phyloP scores from a whole-genome alignment of 2,329 filamentous ascomycete genomes.

The Exophiala viscosa region DNA sequence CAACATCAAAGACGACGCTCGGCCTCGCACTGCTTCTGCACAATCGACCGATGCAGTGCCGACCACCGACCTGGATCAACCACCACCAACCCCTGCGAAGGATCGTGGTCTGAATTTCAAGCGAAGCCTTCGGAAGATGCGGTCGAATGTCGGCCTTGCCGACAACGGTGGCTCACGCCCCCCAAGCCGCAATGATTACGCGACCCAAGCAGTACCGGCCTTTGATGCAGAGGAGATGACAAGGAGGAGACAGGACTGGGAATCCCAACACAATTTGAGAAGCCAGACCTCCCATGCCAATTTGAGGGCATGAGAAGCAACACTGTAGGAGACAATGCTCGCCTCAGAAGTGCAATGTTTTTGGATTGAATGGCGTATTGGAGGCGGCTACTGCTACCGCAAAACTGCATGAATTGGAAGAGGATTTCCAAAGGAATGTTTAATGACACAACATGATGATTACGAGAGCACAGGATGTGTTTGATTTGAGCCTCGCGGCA shows the following conservation, averaged over 20 bases:
- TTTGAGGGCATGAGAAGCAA: conserved; percentile 9
- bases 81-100: conserved; percentile 22
- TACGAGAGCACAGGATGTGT: conserved; percentile 4
- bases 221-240: conserved; percentile 51
- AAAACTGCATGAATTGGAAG: conserved; percentile 1
- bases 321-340: conserved; percentile 17
- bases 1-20: conserved; percentile 43
- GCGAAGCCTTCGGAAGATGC: conserved; percentile 35
- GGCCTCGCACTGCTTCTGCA: conserved; percentile 15
- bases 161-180: conserved; percentile 32
- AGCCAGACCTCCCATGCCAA: conserved; percentile 9
- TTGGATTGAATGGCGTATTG: conserved; percentile 13
- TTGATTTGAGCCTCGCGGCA: conserved; percentile 3
- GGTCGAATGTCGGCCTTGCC: conserved; percentile 32
- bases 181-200: conserved; percentile 30
- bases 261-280: conserved; percentile 37
- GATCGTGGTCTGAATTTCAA: conserved; percentile 29
- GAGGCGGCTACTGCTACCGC: conserved; percentile 27
- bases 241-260: conserved; percentile 46
- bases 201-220: conserved; percentile 29
- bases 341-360: conserved; percentile 5
- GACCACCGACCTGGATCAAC: conserved; percentile 13
- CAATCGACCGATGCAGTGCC: conserved; percentile 10
- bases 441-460: conserved; percentile 22
- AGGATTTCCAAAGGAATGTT: conserved; percentile 11